These are phyloP conservation scores for Cyclotella sp. DNA, from an alignment of 108 stramenopile genomes.

Conservation along the genomic window DNA sequence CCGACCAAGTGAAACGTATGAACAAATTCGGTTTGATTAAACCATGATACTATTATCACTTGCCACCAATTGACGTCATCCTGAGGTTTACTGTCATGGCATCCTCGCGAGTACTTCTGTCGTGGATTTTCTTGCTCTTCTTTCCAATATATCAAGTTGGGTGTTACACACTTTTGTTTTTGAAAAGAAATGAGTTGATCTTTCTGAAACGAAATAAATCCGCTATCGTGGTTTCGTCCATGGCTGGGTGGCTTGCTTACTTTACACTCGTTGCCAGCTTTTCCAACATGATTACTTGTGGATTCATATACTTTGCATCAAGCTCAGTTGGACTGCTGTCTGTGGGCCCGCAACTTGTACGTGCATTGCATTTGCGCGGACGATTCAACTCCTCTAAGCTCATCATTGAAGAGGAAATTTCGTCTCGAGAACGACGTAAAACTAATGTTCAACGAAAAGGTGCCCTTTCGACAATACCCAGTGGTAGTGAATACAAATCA, in stretches of 20 bases:
- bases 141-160: constrained; percentile 28
- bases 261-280: constrained; percentile 41
- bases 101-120: not conserved
- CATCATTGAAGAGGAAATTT: constrained; percentile 26
- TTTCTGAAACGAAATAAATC: constrained; percentile 36
- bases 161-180: constrained; percentile 28
- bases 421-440: constrained; percentile 23
- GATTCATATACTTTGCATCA: constrained; percentile 34
- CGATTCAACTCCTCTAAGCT: constrained; percentile 12
- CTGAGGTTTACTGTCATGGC: not conserved
- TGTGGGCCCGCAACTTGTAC: constrained; percentile 41
- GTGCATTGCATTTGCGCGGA: constrained; percentile 29
- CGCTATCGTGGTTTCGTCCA: constrained; percentile 22
- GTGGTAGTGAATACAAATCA: constrained; percentile 4
- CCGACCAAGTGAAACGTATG: too few relatives aligned
- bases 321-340: constrained; percentile 37
- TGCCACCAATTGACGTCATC: not conserved
- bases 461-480: not conserved
- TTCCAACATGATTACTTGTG: constrained; percentile 30
- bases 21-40: too few relatives aligned
- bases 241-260: constrained; percentile 56
- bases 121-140: constrained; percentile 23
- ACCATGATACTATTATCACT: constrained; percentile 3
- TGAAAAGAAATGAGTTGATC: constrained; percentile 25
- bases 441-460: not conserved